Conservation (phyloP, 192 early-diverging fungal species). For the Entomortierella chlamydospora region DNA sequence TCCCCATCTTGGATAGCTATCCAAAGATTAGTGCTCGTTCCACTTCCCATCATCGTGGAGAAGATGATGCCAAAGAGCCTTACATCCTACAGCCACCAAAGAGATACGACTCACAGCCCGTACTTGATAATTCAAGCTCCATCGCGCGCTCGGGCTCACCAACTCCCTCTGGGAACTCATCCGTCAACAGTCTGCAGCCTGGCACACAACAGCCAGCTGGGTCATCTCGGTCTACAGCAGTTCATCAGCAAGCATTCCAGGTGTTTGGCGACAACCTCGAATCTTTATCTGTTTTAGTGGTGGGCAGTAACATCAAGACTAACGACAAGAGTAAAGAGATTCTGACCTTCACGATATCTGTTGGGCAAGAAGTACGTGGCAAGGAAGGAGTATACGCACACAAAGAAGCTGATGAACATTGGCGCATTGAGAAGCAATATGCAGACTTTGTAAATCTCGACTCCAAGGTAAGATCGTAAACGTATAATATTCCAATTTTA, state of each 20-base stretch:
- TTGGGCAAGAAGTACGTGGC: constrained; percentile 54
- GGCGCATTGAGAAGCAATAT: constrained; percentile 91
- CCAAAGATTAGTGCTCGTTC: constrained; percentile 42
- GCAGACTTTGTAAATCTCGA: constrained; percentile 88
- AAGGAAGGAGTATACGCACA: constrained; percentile 36
- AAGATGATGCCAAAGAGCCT: constrained; percentile 26
- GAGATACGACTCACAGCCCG: constrained; percentile 41
- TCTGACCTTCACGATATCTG: constrained; percentile 66
- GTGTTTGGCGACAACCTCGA: constrained; percentile 43
- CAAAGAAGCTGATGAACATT: constrained; percentile 69
- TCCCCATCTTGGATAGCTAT: constrained; percentile 28
- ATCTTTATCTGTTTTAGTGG: constrained; percentile 51
- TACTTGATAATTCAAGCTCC: constrained; percentile 4
- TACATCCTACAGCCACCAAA: constrained; percentile 18
- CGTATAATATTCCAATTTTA: too few relatives aligned
- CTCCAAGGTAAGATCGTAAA: constrained; percentile 67
- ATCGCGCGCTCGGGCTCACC: constrained; percentile 26
- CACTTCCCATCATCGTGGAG: constrained; percentile 36
- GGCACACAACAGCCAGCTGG: neutral
- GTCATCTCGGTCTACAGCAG: constrained; percentile 4
- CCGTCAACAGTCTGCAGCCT: constrained; percentile 18
- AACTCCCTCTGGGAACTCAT: constrained; percentile 49
- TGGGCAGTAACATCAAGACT: constrained; percentile 70
- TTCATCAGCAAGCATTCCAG: constrained; percentile 41
- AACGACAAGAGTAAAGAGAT: constrained; percentile 87